Evolutionary conservation across 352 stramenopile species (phyloP).

Genomic region (Salisapilia sapeloensis): DNA sequence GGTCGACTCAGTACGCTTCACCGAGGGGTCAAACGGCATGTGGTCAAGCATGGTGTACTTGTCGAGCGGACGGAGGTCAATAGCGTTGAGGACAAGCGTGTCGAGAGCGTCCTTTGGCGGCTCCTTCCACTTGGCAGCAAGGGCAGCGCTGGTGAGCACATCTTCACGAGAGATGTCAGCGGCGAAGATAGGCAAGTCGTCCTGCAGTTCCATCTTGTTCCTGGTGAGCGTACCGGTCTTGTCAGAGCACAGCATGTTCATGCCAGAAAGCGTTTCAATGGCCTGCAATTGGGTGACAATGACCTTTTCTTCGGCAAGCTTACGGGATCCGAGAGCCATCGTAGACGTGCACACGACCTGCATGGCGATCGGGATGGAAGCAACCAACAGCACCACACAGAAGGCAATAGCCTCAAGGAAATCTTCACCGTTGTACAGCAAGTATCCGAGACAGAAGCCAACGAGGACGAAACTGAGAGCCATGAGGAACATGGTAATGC

Average conservation of each 20-base stretch:
- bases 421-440: constrained; percentile 68
- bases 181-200: constrained; percentile 81
- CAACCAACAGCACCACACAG: constrained; percentile 81
- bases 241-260: constrained; percentile 92
- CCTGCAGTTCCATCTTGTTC: constrained; percentile 90
- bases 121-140: constrained; percentile 91
- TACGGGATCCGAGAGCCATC: constrained; percentile 82
- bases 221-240: constrained; percentile 92
- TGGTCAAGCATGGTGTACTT: constrained; percentile 74
- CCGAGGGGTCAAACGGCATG: constrained; percentile 61
- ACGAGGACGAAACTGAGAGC: constrained; percentile 76
- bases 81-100: constrained; percentile 80
- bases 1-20: constrained; percentile 89
- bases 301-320: constrained; percentile 83
- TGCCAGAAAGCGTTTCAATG: constrained; percentile 86
- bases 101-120: constrained; percentile 87
- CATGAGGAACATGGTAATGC: constrained; percentile 86
- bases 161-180: constrained; percentile 65
- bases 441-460: constrained; percentile 70
- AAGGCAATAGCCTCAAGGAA: constrained; percentile 76
- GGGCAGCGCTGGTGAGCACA: constrained; percentile 80
- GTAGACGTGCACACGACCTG: constrained; percentile 87
- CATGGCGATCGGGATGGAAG: constrained; percentile 89
- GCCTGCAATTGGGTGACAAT: constrained; percentile 84
- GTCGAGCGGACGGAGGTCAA: constrained; percentile 68